Evolutionary conservation across 768 basidiomycete genomes (phyloP), one percentile per base, ranked within the genome.

Genomic region (Podaxis sp.): DNA sequence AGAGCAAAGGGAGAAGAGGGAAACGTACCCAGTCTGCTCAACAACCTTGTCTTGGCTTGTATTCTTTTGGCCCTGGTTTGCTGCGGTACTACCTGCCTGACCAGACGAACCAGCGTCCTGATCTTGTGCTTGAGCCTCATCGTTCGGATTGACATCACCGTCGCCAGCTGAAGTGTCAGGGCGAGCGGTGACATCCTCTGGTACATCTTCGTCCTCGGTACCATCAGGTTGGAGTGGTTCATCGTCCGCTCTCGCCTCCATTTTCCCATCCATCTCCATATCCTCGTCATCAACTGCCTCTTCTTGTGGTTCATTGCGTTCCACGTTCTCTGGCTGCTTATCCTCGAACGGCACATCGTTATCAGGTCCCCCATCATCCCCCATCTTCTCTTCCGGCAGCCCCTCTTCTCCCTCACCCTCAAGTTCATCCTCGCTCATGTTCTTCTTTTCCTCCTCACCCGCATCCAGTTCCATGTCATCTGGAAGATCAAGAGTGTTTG

Each of bases 401-500:
- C 76, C 83, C 7, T 95, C 74, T 58, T 92, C 79, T 73, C 95
- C 79, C 64, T 93, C 87, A 38, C 96, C 95, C 0, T 95, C 95
- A 12, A 98, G 80, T 68, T 98, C 92, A 52, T 46, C 55, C 59
- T 61, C 66, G 15, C 55, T 46, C 11, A 55, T 42, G 39, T 56
- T 52, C 26, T 59, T 61, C 24, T 26, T 26, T 33, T 77, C 74
- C 53, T 72, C 69, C 4, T 78, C 79, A 30, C 79, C 77, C 56
- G 72, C 77, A 36, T 76, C 84, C 12, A 96, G 72, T 58, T 93
- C 79, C 75, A 96, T 80, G 65, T 94, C 87, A 38, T 98, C 96
- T 0, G 96, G 96, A 9, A 99, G 81, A 69, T 99, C 91, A 49
- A 99, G 82, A 4, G 87, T 88, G 57, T 96, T 82, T 2, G 89